Percentiles rank a stretch among this genome's conserved stretches.
Evolutionary conservation across 106 monocot species (phyloP).

Genomic region (Dioscorea dumetorum): DNA sequence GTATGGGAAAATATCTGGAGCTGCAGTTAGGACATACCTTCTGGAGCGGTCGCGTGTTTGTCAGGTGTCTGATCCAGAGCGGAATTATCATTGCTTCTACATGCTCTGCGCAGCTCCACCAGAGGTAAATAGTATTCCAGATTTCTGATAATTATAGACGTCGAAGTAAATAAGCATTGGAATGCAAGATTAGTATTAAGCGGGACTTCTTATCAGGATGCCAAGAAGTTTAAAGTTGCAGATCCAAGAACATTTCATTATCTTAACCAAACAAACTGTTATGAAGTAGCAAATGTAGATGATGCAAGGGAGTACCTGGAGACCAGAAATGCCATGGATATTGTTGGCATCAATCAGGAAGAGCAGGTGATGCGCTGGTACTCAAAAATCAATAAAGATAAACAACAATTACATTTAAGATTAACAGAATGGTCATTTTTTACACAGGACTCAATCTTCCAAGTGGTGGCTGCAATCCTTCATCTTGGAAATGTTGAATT

Average conservation of each 20-base stretch:
- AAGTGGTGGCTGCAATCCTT: constrained; percentile 89
- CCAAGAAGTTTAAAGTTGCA: constrained; percentile 48
- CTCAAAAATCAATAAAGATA: neutral
- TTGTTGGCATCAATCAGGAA: constrained; percentile 56
- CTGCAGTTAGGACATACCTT: constrained; percentile 86
- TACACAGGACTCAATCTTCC: constrained; percentile 81
- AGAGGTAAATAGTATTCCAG: constrained; percentile 38
- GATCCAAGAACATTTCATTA: constrained; percentile 56
- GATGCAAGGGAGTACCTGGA: constrained; percentile 65
- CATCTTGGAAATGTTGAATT: constrained; percentile 85
- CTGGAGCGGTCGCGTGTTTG: constrained; percentile 91
- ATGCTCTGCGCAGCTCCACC: constrained; percentile 93
- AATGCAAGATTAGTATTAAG: no score
- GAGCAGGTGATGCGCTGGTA: constrained; percentile 40
- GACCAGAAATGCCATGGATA: constrained; percentile 72
- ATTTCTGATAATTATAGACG: no score
- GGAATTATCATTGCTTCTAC: constrained; percentile 97
- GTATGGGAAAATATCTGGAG: constrained; percentile 94
- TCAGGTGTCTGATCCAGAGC: constrained; percentile 89
- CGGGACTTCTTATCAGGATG: constrained; percentile 31
- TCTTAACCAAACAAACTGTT: constrained; percentile 65
- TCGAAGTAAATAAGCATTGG: no score
- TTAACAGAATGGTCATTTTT: neutral
- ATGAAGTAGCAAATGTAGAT: constrained; percentile 63
- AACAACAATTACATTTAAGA: neutral